phyloP scores from a whole-genome alignment of 768 basidiomycete genomes.

The Lepiota subincarnata region DNA sequence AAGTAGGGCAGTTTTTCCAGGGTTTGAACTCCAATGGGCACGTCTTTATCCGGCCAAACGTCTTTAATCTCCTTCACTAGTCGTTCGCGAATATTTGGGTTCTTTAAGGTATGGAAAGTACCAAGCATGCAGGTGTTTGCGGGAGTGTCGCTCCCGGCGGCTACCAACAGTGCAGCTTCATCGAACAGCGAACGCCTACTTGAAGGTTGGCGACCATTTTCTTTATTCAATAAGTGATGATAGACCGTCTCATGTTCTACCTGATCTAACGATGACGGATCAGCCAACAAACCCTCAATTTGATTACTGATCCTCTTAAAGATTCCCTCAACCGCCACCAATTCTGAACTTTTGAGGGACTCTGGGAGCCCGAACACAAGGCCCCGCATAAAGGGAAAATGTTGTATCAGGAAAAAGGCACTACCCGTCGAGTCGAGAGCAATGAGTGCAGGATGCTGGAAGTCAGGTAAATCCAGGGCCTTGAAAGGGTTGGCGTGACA shows the following conservation, averaged over 20 bases:
- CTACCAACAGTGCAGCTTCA: constrained; percentile 1
- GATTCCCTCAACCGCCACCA: constrained; percentile 16
- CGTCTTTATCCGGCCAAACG: constrained; percentile 38
- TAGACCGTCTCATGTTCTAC: constrained; percentile 34
- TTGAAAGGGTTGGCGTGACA: constrained; percentile 26
- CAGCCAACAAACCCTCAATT: constrained; percentile 22
- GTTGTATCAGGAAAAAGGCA: constrained; percentile 14
- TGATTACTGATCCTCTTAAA: constrained; percentile 15
- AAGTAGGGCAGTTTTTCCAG: constrained; percentile 45
- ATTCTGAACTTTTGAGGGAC: constrained; percentile 17
- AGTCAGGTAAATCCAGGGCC: constrained; percentile 20
- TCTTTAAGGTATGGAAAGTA: constrained; percentile 30
- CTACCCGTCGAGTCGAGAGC: constrained; percentile 15
- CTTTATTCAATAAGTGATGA: constrained; percentile 21
- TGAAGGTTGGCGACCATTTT: not conserved
- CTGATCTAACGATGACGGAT: constrained; percentile 21
- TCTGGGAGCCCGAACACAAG: constrained; percentile 16
- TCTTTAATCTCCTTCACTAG: constrained; percentile 29
- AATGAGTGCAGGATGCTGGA: constrained; percentile 22
- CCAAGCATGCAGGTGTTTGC: constrained; percentile 36
- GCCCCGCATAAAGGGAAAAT: constrained; percentile 20
- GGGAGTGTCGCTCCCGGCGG: constrained; percentile 42
- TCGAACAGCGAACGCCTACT: not conserved
- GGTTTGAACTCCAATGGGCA: constrained; percentile 25
- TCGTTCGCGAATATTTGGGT: constrained; percentile 23